Base-by-base conservation (phyloP, 768 basidiomycete genomes). In the Mycena vitilis region DNA sequence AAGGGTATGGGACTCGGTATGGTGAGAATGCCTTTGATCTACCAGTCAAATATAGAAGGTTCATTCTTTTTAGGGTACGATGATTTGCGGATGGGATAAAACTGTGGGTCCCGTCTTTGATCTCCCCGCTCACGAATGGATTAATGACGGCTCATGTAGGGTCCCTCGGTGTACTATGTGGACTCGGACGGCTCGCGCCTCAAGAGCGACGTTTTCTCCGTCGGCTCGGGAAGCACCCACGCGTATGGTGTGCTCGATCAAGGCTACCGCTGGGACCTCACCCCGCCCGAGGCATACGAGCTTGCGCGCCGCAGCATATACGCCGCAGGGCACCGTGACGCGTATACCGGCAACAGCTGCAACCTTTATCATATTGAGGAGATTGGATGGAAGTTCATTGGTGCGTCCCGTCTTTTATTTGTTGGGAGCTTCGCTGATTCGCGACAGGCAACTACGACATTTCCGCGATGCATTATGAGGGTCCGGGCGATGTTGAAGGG, bases 51-150 rank as follows among this genome's bases (percentile, higher is more conserved):
- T n/a, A n/a, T n/a, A n/a, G n/a, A n/a, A n/a, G n/a, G n/a, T n/a
- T n/a, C n/a, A n/a, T n/a, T n/a, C n/a, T n/a, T n/a, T n/a, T n/a
- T n/a, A 96, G 95, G 97, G 97, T 55, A 99, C 97, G 0, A 99
- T 99, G 97, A 96, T 99, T 65, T 98, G 96, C 75, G 98, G 98
- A 30, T 99, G 96, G 95, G 98, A 99, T 82, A 99, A 99, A 84
- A 98, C 96, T 12, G 94, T 93, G 66, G 75, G 91, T 81, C 47
- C 38, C 38, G 52, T 52, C 8, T 13, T 7, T 48, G 71, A 25
- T 61, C 36, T 53, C 62, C 11, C 25, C n/a, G 1, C 11, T n/a
- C 11, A 56, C 5, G 10, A 12, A 5, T 22, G 2, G 16, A 54
- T 10, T 34, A 16, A 44, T 44, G 15, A 44, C 22, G 13, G 2